Base-by-base conservation (phyloP, 2,329 filamentous ascomycete genomes). In the Hysterium pulicare region DNA sequence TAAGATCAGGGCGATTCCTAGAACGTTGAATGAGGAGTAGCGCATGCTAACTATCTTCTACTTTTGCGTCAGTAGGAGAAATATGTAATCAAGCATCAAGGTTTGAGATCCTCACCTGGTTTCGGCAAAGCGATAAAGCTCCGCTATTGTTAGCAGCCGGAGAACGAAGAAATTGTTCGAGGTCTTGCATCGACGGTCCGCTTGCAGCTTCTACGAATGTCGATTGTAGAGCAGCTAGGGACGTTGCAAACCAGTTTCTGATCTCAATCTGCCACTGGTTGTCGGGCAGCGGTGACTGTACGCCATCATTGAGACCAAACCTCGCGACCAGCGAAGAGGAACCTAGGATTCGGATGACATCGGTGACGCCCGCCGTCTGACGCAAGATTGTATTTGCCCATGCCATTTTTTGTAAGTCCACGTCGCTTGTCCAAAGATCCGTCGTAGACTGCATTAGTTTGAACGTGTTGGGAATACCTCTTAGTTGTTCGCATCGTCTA, bases 251-350 rank as follows among this genome's bases (percentile, higher is more conserved):
- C 21, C 42, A 42, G 30, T 49, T 36, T 30, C 49, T 40, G 11
- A 51, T 30, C 19, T 55, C 51, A 8, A 20, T 5, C 33, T 53
- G 41, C 51, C 51, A 55, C 34, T 42, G 35, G 17, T 47, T 40
- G 8, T 32, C 23, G 2, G 45, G 46, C 19, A 53, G 22, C 10
- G 38, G 19, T 4, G 30, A 19, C 17, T 48, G 45, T 2, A 45
- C 6, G 6, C 16, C 23, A 3, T 28, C 35, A 10, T 35, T 19
- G 11, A 51, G 28, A 8, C 26, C 33, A 20, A 36, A 30, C 16
- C 44, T 26, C 10, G 48, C 33, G 9, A 22, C 38, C 16, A 49
- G 23, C 7, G 35, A 9, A 7, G 16, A n/a, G 11, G 30, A 20
- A 1, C 41, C 40, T 5, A 46, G 32, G 13, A 13, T 13, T 13